A percentile compares a stretch with the other conserved stretches of the same genome.
Conservation (phyloP, 2,329 filamentous ascomycete species). For the Zalaria obscura region DNA sequence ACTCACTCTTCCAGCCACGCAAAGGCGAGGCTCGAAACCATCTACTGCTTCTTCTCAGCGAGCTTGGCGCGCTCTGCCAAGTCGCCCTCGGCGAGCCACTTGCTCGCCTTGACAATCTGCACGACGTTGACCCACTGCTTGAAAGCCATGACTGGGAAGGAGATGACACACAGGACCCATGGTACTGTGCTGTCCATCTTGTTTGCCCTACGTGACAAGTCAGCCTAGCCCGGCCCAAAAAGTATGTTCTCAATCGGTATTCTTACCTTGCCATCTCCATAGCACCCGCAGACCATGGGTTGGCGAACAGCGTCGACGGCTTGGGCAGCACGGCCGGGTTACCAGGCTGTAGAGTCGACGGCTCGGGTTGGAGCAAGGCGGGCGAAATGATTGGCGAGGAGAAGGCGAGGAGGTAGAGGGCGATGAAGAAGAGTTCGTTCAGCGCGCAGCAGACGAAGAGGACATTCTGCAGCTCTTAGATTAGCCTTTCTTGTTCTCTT, state of each 20-base stretch:
- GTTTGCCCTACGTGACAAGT: no score
- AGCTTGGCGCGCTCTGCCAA: constrained; percentile 41
- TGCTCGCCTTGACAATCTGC: constrained; percentile 84
- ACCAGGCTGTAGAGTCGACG: constrained; percentile 41
- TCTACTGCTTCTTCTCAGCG: constrained; percentile 10
- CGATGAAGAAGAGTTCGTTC: constrained; percentile 97
- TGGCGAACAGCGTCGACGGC: constrained; percentile 65
- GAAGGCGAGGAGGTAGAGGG: constrained; percentile 93
- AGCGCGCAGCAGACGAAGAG: constrained; percentile 80
- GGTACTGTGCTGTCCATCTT: constrained; percentile 53
- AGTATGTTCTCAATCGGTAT: no score
- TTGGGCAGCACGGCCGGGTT: constrained; percentile 50
- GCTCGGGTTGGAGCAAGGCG: constrained; percentile 53
- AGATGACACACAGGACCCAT: constrained; percentile 69
- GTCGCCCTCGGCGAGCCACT: constrained; percentile 89
- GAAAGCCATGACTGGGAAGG: constrained; percentile 71
- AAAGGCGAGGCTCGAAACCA: no score
- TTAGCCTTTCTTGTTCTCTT: constrained; percentile 4
- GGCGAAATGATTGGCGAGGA: constrained; percentile 81
- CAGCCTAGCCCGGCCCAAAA: no score
- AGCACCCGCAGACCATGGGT: constrained; percentile 82
- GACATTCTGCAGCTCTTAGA: constrained; percentile 47
- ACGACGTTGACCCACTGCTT: constrained; percentile 94
- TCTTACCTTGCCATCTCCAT: constrained; percentile 74
- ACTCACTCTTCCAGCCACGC: no score